Evolutionary conservation across 2,329 filamentous ascomycete genomes (phyloP), one percentile per base, ranked within the genome.

Genomic region (Curvularia sp.): DNA sequence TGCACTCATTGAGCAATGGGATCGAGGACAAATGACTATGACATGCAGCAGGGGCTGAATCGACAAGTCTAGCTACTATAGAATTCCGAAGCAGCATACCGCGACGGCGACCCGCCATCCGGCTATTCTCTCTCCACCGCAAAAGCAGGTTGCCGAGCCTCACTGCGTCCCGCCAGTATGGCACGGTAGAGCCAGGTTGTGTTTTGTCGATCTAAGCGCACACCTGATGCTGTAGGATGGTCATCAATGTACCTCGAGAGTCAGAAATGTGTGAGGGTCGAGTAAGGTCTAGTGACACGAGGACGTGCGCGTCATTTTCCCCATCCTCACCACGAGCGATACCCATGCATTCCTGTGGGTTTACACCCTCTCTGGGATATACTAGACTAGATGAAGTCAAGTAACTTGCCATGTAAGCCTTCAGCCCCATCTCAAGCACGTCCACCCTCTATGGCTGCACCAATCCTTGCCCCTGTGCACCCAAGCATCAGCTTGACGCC

Each of bases 341-440:
- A 51, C 44, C 43, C 47, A 63, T 60, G 62, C 64, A 64, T 63
- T 68, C 62, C 62, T 47, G 61, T 63, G 61, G 65, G 67, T 49
- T 61, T 63, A 68, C 65, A 70, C 56, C 58, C 58, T 59, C 60
- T 49, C 39, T 54, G 53, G 55, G 50, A 56, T 44, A 53, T 60
- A 61, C 71, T 70, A 73, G 58, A 49, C 70, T 55, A 30, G 33
- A 70, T 65, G 56, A 55, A 64, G 42, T 64, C 49, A 62, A 68
- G 62, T 58, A 56, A 54, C 53, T 63, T 60, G 53, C 63, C 64
- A 42, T 55, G 73, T 75, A 70, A 73, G 71, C 72, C 68, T 66
- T 75, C 72, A 75, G 73, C 73, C 71, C 71, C 70, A 69, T 64
- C 62, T 61, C 64, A 64, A 68, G 48, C 57, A 70, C 60, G 57